phyloP scores from a whole-genome alignment of 2,329 filamentous ascomycete species.

The Byssoonygena ceratinophila region DNA sequence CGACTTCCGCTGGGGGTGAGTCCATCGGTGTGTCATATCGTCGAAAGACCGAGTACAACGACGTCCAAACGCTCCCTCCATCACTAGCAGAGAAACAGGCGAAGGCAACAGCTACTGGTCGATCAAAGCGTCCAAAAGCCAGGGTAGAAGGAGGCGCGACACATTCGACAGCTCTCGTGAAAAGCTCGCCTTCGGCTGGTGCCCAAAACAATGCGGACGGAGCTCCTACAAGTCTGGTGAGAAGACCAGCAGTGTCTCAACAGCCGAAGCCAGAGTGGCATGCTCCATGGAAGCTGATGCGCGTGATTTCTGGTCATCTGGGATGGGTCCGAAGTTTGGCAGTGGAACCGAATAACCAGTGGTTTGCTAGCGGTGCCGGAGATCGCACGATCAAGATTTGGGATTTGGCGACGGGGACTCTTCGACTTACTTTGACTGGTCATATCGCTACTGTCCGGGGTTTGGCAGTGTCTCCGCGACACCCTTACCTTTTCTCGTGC shows the following conservation, averaged over 20 bases:
- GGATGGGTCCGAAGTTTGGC: conserved; percentile 87
- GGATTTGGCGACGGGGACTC: conserved; percentile 80
- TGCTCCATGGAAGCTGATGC: conserved; percentile 94
- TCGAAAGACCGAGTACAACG: conserved; percentile 57
- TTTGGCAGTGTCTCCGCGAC: conserved; percentile 79
- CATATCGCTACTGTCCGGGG: conserved; percentile 91
- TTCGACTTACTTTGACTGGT: conserved; percentile 77
- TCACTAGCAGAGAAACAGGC: conserved; percentile 71
- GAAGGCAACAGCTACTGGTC: conserved; percentile 48
- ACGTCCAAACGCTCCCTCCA: conserved; percentile 65
- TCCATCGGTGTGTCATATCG: conserved; percentile 38
- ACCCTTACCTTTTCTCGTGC: conserved; percentile 95
- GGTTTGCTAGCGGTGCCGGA: conserved; percentile 92
- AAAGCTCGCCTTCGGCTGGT: conserved; percentile 26
- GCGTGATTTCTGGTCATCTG: conserved; percentile 90
- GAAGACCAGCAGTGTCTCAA: conserved; percentile 50
- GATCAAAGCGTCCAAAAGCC: conserved; percentile 53
- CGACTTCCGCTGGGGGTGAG: conserved; percentile 32
- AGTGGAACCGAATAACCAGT: conserved; percentile 91
- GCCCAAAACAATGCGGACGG: conserved; percentile 28
- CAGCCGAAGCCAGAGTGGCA: conserved; percentile 87
- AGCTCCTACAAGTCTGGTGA: conserved; percentile 52
- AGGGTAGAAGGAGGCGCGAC: conserved; percentile 47
- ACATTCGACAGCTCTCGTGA: conserved; percentile 48
- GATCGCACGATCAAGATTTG: conserved; percentile 98